phyloP scores from a whole-genome alignment of 345 rosid species.

The Eutrema japonicum region DNA sequence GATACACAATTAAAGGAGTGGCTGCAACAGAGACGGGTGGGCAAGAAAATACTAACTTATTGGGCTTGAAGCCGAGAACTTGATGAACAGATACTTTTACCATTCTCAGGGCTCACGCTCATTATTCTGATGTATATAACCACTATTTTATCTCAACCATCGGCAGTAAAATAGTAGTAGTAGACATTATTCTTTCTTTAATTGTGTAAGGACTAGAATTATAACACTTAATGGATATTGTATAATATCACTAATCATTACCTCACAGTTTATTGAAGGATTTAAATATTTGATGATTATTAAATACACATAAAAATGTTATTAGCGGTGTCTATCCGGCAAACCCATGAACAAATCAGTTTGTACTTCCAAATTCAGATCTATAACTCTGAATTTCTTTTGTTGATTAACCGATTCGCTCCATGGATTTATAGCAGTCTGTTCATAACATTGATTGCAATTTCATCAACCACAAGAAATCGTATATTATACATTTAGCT shows the following conservation, averaged over 20 bases:
- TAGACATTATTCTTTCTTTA: background rate
- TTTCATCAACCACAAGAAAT: constrained; percentile 22
- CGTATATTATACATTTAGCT: too few species aligned
- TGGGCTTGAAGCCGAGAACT: constrained; percentile 17
- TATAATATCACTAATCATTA: background rate
- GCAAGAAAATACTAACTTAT: constrained; percentile 2
- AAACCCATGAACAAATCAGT: constrained; percentile 44
- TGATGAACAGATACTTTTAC: background rate
- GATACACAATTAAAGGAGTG: background rate
- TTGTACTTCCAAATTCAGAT: constrained; percentile 38
- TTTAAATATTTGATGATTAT: background rate
- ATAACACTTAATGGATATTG: background rate
- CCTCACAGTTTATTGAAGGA: constrained; percentile 5
- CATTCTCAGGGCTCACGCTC: background rate
- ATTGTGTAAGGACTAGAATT: background rate
- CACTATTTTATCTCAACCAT: too few species aligned
- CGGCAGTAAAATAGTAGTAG: too few species aligned
- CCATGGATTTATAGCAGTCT: constrained; percentile 37
- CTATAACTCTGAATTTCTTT: constrained; percentile 34
- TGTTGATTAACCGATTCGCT: constrained; percentile 30
- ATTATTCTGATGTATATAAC: background rate
- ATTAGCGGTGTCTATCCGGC: constrained; percentile 22
- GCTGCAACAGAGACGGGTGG: constrained; percentile 5
- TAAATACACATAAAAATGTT: constrained; percentile 11
- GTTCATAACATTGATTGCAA: constrained; percentile 16